A percentile compares a stretch with the other conserved stretches of the same genome.
These are phyloP conservation scores for Fusarium pseudoanthophilum DNA, from an alignment of 2,329 filamentous ascomycete genomes.

Conservation along the genomic window DNA sequence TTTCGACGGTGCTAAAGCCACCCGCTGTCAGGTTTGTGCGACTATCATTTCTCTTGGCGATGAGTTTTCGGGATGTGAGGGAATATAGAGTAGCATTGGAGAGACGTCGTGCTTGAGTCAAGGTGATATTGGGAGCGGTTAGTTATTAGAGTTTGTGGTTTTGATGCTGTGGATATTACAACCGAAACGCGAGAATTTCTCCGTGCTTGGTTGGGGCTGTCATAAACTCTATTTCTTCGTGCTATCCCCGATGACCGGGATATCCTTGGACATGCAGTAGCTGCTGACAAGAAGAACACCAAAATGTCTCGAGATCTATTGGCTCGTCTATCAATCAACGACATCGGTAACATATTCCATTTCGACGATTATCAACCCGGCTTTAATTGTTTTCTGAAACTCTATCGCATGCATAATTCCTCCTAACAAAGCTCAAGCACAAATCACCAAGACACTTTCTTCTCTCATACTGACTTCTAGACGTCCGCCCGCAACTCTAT, in stretches of 20 bases:
- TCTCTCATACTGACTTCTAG: accelerated
- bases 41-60: neutral
- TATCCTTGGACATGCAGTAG: neutral
- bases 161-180: neutral
- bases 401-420: no score
- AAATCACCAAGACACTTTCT: accelerated
- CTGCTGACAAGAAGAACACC: neutral
- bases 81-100: neutral
- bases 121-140: neutral
- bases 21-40: neutral
- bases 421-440: no score
- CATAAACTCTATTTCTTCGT: neutral
- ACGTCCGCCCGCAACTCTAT: no score
- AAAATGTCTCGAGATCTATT: neutral
- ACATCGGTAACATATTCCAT: neutral
- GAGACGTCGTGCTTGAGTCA: no score
- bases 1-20: conserved; percentile 6
- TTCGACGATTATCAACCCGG: neutral
- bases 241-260: neutral
- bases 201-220: neutral
- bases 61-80: neutral
- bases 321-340: neutral
- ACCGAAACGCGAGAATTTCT: neutral
- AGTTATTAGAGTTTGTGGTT: neutral
- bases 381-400: accelerated